Base-by-base conservation (phyloP, 345 rosid genomes). In the Salix viminalis region DNA sequence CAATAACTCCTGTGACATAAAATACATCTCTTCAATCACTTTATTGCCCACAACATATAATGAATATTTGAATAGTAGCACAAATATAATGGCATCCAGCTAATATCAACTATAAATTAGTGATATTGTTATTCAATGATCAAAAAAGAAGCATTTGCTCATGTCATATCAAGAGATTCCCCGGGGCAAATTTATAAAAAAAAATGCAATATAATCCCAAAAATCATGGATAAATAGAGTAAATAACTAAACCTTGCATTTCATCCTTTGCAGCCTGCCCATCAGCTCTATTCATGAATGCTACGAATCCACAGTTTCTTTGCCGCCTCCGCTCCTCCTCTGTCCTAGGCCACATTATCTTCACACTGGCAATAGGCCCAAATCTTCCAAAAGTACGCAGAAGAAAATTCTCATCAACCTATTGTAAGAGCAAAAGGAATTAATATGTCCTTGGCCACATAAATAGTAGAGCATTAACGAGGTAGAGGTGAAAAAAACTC, bases 241-340 rank as follows among this genome's bases (percentile, higher is more conserved):
- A 26, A 36, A 64, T 46, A 50, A 70, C 6, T 74, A 41, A 83
- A 96, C 99, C 99, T 90, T 96, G 99, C 99, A 96, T 94, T 88
- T 96, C 99, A 71, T 96, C 98, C 88, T 94, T 92, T 67, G 99
- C 99, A 79, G 98, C 99, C 84, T 96, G 99, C 74, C 97, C 99
- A 84, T 96, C 98, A 78, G 89, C 90, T 86, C 99, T 88, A 72
- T 92, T 89, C 99, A 96, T 94, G 83, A 96, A 96, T 71, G 99
- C 94, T 71, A 94, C 99, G 82, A 96, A 94, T 42, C 97, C 99
- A 80, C 98, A 94, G 84, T 94, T 92, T 85, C 99, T 88, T 85
- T 94, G 97, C 71, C 98, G 88, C 76, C 92, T 91, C 69, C 88
- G 80, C 87, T 96, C 99, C 82, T 96, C 99, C 62, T 96, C 99